Evolutionary conservation across 805 yeast species (phyloP), one percentile per base, ranked within the genome.

Genomic region (Grigorovia jiainica): DNA sequence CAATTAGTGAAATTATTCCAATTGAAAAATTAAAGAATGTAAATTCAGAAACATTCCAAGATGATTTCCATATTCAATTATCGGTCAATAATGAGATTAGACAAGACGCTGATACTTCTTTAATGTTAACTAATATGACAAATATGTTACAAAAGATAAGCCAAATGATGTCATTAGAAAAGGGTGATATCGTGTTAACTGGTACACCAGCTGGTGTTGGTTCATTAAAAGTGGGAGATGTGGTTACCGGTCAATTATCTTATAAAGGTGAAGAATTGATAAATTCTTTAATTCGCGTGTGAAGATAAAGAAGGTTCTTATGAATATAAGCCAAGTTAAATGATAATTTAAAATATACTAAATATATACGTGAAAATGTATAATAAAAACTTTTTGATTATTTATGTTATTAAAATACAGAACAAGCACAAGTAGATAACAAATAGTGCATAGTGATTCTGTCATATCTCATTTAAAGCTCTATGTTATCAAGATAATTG

Each of bases 181-280:
- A 85, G 41, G 96, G 96, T 24, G 98, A 92, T 57, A 71, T 92
- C 47, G 79, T 92, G 44, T 70, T 92, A 40, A 92, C 98, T 1
- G 98, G 98, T 15, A 92, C 98, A 1, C 98, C 98, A 36, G 86
- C 87, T 61, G 98, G 98, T 15, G 98, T 92, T n/a, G 96, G 97
- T 7, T 66, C 73, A 20, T 65, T 89, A 27, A 61, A 61, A 5
- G 84, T 95, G 0, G 97, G 97, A 8, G 97, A 92, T 58, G 56
- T 60, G 20, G 67, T 92, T 21, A 69, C 70, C 36, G 95, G 94
- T 6, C 72, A 75, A 48, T 62, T 87, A 47, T 63, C 60, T 23
- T 73, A 71, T 25, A 73, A 73, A 27, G 90, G 79, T 9, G 56
- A 74, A 43, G 68, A 69, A 8, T 57, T 90, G 21, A 75, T 71